A percentile compares a stretch with the other conserved stretches of the same genome.
Conservation (phyloP, 2,329 filamentous ascomycete species). For the Biscogniauxia marginata region DNA sequence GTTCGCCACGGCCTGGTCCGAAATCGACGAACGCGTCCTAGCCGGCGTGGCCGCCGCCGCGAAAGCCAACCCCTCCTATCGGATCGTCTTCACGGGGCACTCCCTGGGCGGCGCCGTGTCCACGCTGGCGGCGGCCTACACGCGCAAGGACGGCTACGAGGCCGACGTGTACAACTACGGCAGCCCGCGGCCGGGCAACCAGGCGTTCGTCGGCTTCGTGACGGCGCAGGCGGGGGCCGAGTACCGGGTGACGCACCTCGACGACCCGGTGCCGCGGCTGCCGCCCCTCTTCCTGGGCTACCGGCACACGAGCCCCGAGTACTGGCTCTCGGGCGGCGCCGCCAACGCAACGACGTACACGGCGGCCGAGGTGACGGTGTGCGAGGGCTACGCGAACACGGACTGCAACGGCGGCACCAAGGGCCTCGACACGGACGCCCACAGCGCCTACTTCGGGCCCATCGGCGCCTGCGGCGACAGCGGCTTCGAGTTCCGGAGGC, state of each 20-base stretch:
- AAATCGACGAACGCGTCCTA: conserved; percentile 45
- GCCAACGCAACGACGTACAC: conserved; percentile 36
- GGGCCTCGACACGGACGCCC: conserved; percentile 45
- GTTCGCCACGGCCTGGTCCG: conserved; percentile 59
- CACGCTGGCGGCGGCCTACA: conserved; percentile 56
- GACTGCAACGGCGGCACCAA: conserved; percentile 51
- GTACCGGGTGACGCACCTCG: conserved; percentile 64
- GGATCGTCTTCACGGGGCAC: conserved; percentile 62
- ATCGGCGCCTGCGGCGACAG: conserved; percentile 40
- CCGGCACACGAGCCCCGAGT: conserved; percentile 68
- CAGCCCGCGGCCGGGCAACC: conserved; percentile 63
- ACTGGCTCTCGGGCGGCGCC: conserved; percentile 51
- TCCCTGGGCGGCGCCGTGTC: conserved; percentile 67
- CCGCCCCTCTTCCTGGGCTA: conserved; percentile 62
- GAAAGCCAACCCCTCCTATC: conserved; percentile 48
- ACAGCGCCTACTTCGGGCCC: conserved; percentile 48
- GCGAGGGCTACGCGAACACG: conserved; percentile 46
- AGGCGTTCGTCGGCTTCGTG: conserved; percentile 52
- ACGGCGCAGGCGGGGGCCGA: conserved; percentile 50
- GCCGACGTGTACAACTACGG: conserved; percentile 66
- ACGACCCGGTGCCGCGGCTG: conserved; percentile 67
- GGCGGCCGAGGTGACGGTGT: conserved; percentile 43
- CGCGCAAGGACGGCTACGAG: conserved; percentile 47
- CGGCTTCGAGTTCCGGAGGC: conserved; percentile 23
- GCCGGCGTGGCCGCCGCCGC: conserved; percentile 44